Evolutionary conservation across 1,284 basidiomycete species (phyloP), one percentile per base, ranked within the genome.

Genomic region (Albatrellus sp.): DNA sequence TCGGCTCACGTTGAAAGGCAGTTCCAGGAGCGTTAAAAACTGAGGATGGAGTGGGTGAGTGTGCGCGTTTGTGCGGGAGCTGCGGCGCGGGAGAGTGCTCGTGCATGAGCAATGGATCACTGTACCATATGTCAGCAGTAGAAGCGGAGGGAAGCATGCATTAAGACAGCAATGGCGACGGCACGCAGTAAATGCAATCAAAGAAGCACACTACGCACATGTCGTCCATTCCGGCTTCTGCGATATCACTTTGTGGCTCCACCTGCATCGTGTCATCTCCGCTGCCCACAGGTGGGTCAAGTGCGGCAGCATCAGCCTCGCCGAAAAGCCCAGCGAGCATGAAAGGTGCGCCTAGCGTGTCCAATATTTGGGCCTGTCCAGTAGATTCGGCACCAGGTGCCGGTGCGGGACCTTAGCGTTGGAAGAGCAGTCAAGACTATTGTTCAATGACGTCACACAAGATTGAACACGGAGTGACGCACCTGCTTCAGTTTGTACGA

Each of bases 311-410:
- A 57, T 90, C 88, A 0, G 84, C 86, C 41, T 71, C 72, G 8
- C 75, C 75, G 52, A 90, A 90, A 1, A 90, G 61, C 0, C 79
- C 86, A 10, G 73, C 81, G 1, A 91, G 63, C 48, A 78, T 73
- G 53, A 91, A 90, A 4, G 84, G 78, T 48, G 78, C 73, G 2
- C 78, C 76, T 41, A 87, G 73, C 40, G 66, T 57, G 2, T 65
- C 69, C 4, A 90, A 56, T 42, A 91, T 86, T 51, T 80, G 73
- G 0, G 84, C 78, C 54, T 80, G 75, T 5, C 84, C 86, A 37
- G 88, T 77, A 46, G 70, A 71, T 55, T 89, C 84, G 16, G 80
- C 80, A 7, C 80, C 80, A 7, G 77, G 78, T 0, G 77, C 77
- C 42, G 82, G 7, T 37, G 46, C 39, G 46, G 47, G 37, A 37